Base-by-base conservation (phyloP, 768 basidiomycete genomes). In the Tylopilus plumbeoviolaceoides region DNA sequence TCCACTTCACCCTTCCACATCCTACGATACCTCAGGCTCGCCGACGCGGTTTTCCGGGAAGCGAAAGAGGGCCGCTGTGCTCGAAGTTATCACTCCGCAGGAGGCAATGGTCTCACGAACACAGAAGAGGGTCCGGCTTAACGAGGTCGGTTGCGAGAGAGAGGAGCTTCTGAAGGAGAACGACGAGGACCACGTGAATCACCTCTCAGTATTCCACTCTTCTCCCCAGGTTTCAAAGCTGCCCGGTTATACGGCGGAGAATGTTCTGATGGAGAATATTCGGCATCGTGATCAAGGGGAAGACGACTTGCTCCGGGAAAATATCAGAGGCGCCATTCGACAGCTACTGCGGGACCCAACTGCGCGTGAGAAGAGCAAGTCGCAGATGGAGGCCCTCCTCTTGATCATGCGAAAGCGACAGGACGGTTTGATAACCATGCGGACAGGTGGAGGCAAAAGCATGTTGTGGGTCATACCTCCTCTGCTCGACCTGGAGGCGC, bases 381-480 rank as follows among this genome's bases (percentile, higher is more conserved):
- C 39, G 2, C 46, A 53, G 40, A 48, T 53, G 46, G 51, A 48
- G 14, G 51, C 40, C 23, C 7, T 53, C 1, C 51, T 53, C 4
- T 17, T 48, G 25, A 3, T 48, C 0, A 48, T 53, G 51, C 18
- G 18, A 20, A 48, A 48, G n/a, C n/a, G 7, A 7, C 46, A 48
- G 18, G 51, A 53, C 42, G 51, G 31, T 35, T 48, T 53, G 25
- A 42, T 53, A 42, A 48, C 51, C 46, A 53, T 53, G 51, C 21
- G 46, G 18, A 53, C 51, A 14, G 51, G 51, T 0, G 40, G 51
- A 12, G 51, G 51, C 2, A 53, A 53, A 28, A 53, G 51, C 31
- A 41, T 53, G 45, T 10, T 48, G 28, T 53, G 51, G 51, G 18
- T 53, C 3, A 2, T 35, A 25, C 46, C 51, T 2, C 39, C 31